Evolutionary conservation across 345 rosid genomes (phyloP).

Genomic region (Sisymbrium altissimum): DNA sequence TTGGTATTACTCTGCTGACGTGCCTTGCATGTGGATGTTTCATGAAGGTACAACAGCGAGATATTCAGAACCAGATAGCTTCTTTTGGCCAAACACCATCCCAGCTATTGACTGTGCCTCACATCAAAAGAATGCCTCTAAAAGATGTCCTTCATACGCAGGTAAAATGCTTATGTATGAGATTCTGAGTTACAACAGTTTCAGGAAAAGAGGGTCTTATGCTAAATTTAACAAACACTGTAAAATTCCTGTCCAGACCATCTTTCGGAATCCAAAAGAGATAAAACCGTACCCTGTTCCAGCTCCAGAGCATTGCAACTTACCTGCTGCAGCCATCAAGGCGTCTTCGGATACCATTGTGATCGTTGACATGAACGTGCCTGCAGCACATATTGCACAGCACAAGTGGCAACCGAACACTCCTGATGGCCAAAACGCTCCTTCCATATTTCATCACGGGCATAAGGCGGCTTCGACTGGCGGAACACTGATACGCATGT

Average conservation of each 20-base stretch:
- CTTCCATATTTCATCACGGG: constrained; percentile 90
- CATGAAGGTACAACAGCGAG: constrained; percentile 66
- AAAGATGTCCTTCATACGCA: constrained; percentile 79
- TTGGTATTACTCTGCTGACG: constrained; percentile 4
- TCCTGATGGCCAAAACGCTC: constrained; percentile 79
- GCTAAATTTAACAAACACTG: not conserved
- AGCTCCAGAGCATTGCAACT: constrained; percentile 81
- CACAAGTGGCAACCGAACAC: constrained; percentile 97
- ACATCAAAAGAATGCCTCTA: constrained; percentile 67
- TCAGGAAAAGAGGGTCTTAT: not conserved
- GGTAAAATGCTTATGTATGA: constrained; percentile 44
- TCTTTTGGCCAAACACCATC: constrained; percentile 95
- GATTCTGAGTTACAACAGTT: constrained; percentile 35
- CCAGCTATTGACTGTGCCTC: constrained; percentile 80
- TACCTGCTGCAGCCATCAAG: constrained; percentile 88
- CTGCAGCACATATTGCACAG: constrained; percentile 79
- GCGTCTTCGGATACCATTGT: constrained; percentile 74
- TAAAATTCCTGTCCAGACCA: constrained; percentile 54
- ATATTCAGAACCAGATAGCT: constrained; percentile 80
- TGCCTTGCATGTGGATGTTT: constrained; percentile 6
- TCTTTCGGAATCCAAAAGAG: constrained; percentile 84
- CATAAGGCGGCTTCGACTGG: constrained; percentile 58
- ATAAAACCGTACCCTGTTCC: constrained; percentile 70
- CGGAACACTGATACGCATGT: constrained; percentile 78
- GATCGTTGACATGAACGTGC: constrained; percentile 72